phyloP scores from a whole-genome alignment of 1,139 yeast genomes.

The Taphrina confusa region DNA sequence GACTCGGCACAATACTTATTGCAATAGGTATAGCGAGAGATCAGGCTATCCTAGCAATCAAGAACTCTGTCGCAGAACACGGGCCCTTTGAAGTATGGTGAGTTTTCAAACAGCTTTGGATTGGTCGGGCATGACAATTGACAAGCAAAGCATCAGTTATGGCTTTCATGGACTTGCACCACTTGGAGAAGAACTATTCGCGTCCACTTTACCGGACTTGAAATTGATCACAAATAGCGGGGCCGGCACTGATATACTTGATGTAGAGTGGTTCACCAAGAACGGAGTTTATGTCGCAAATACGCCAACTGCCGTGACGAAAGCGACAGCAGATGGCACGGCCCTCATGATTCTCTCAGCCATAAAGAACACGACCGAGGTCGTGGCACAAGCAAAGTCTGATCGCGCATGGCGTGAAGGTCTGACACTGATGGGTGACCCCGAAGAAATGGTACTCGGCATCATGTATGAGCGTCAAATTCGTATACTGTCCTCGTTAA shows the following conservation, averaged over 20 bases:
- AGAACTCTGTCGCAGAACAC: neutral
- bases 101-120: neutral
- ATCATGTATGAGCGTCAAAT: neutral
- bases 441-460: constrained; percentile 1
- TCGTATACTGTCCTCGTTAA: neutral
- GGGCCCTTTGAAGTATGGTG: constrained; percentile 21
- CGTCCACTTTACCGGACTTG: neutral
- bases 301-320: constrained; percentile 68
- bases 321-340: constrained; percentile 76
- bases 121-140: neutral
- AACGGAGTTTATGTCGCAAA: constrained; percentile 62
- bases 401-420: constrained; percentile 10
- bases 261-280: constrained; percentile 6
- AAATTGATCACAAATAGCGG: constrained; percentile 18
- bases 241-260: constrained; percentile 21
- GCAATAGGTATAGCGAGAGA: neutral
- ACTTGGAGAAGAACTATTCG: constrained; percentile 7
- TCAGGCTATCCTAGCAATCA: neutral
- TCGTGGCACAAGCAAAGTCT: constrained; percentile 21
- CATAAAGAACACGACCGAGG: constrained; percentile 17
- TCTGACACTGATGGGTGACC: constrained; percentile 10
- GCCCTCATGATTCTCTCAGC: constrained; percentile 54
- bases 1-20: neutral
- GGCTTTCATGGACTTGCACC: constrained; percentile 21
- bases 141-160: neutral